Evolutionary conservation across 331 rosid genomes (phyloP), one percentile per base, ranked within the genome.

Genomic region (Malus hybrid): DNA sequence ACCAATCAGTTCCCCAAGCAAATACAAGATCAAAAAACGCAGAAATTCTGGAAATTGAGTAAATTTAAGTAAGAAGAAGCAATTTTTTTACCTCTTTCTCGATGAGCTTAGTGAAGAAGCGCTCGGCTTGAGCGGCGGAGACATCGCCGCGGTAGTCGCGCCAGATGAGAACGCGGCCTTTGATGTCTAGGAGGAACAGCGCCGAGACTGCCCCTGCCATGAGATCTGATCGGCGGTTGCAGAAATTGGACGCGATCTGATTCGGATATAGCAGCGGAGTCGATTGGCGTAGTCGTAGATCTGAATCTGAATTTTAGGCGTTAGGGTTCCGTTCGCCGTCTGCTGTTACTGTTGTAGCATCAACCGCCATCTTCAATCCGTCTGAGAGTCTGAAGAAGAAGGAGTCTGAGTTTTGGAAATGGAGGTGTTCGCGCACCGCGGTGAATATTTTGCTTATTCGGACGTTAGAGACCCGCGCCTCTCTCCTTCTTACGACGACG

Each of bases 151-250:
- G 97, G 78, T 90, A 94, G 75, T 94, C 97, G 70, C 99, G 97
- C 96, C 96, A 94, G 80, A 94, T 89, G 80, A 94, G 94, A 78
- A 94, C 93, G 84, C 97, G 99, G 83, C 99, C 99, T 86, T 94
- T 94, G 91, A 94, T 94, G 86, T 94, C 99, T 29, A 94, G 89
- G 28, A 94, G 93, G 89, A 94, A 94, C 68, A 94, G 91, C 86
- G 97, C 97, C 81, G 99, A 94, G 75, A 86, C 96, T 58, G 97
- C 99, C 77, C 99, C 99, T 63, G 99, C 84, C 99, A 94, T 91
- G 58, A 33, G 82, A 84, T 83, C 84, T 82, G 88, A 83, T 72
- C 81, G 60, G 78, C 57, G 63, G 67, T 57, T 39, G 77, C 71
- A 26, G 65, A 57, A 56, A 81, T 16, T 28, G 48, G 68, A 48